Evolutionary conservation across 768 basidiomycete species (phyloP), one percentile per base, ranked within the genome.

Genomic region (Tricholoma hemisulphureum): DNA sequence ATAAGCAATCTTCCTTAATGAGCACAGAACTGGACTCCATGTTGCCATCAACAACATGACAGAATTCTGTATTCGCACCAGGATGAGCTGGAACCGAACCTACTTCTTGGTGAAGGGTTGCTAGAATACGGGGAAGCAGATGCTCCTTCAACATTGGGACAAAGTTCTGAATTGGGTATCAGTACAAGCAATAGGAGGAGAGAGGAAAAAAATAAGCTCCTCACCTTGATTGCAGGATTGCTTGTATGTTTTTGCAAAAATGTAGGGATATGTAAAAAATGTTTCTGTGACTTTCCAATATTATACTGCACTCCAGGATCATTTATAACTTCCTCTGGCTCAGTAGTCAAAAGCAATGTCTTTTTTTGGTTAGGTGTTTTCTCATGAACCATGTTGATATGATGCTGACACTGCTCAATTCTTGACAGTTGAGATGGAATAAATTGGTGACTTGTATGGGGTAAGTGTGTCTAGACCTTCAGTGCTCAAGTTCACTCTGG

Each of bases 41-140:
- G 53, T 51, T 61, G n/a, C 63, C 67, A 65, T 23, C 66, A 0
- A n/a, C n/a, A n/a, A 55, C 67, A 2, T 32, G 32, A 43, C n/a
- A n/a, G n/a, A n/a, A n/a, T n/a, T n/a, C n/a, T n/a, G n/a, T n/a
- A n/a, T n/a, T n/a, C n/a, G n/a, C n/a, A n/a, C n/a, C n/a, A n/a
- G n/a, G n/a, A n/a, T n/a, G n/a, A n/a, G n/a, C n/a, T n/a, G n/a
- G n/a, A n/a, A n/a, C n/a, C n/a, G n/a, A n/a, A n/a, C n/a, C n/a
- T n/a, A n/a, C n/a, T n/a, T n/a, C n/a, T n/a, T n/a, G n/a, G n/a
- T n/a, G n/a, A n/a, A n/a, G n/a, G n/a, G n/a, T n/a, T n/a, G n/a
- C n/a, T n/a, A n/a, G n/a, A n/a, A n/a, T n/a, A n/a, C n/a, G 32
- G 32, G 4, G 4, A 14, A 6, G 14, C 4, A 32, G 32, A 32